Percentiles rank a stretch among this genome's conserved stretches.
These are phyloP conservation scores for Ilyonectria mors-panacis DNA, from an alignment of 2,329 filamentous ascomycete genomes.

Conservation along the genomic window DNA sequence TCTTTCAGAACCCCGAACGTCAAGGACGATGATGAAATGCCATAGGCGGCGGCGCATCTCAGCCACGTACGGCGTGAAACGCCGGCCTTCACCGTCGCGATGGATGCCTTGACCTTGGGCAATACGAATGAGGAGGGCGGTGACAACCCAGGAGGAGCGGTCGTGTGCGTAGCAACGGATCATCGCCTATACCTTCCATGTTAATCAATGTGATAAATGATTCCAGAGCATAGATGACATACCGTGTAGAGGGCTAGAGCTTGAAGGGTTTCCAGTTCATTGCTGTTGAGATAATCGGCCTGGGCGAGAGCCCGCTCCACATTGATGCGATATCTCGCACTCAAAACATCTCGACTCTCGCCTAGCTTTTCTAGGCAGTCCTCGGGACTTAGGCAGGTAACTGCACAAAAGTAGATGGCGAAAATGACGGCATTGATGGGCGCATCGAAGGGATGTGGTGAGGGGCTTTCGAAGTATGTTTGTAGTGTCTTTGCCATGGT, in stretches of 20 bases:
- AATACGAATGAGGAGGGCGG: conserved; percentile 59
- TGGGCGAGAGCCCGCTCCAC: conserved; percentile 58
- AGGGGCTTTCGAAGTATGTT: conserved; percentile 44
- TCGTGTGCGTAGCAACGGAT: conserved; percentile 56
- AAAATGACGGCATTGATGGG: conserved; percentile 57
- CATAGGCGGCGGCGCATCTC: conserved; percentile 74
- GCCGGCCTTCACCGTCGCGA: conserved; percentile 56
- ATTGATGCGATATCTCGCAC: conserved; percentile 50
- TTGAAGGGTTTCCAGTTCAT: conserved; percentile 57
- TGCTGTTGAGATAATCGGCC: conserved; percentile 61
- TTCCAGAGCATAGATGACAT: neutral
- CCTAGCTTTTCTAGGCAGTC: conserved; percentile 53
- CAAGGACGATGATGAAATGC: conserved; percentile 75
- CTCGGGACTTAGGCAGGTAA: conserved; percentile 52
- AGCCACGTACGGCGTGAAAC: conserved; percentile 65
- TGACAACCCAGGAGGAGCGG: conserved; percentile 60
- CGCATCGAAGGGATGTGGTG: conserved; percentile 33
- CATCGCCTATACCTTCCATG: conserved; percentile 47
- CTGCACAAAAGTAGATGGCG: conserved; percentile 60
- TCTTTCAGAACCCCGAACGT: conserved; percentile 69
- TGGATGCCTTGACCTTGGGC: conserved; percentile 61
- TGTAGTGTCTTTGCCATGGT: conserved; percentile 52
- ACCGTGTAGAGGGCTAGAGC: conserved; percentile 59
- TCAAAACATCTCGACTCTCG: conserved; percentile 52
- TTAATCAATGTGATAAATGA: neutral